A percentile compares a stretch with the other conserved stretches of the same genome.
Conservation (phyloP, 257 asterid genomes). For the Osmanthus fragrans region DNA sequence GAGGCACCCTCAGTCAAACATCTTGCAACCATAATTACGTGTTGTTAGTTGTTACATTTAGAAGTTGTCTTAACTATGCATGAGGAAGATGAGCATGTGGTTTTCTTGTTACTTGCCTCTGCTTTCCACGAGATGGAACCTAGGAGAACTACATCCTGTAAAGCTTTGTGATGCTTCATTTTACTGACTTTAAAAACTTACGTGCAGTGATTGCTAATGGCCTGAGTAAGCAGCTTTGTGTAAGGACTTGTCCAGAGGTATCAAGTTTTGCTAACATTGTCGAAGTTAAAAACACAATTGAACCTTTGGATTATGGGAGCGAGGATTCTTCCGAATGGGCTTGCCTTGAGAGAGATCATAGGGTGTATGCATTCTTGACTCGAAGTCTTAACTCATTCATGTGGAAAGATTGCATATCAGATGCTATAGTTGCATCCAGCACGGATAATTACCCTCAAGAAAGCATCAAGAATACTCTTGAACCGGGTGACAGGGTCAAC, state of each 20-base stretch:
- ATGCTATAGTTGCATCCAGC: slow-evolving; percentile 71
- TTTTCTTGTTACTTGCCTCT: not conserved
- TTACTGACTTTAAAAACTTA: slow-evolving; percentile 9
- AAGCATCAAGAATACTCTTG: slow-evolving; percentile 66
- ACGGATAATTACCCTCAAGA: slow-evolving; percentile 79
- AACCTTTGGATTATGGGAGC: slow-evolving; percentile 27
- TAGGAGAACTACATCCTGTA: not conserved
- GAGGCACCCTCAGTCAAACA: not conserved
- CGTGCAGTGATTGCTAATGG: slow-evolving; percentile 66
- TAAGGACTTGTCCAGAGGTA: slow-evolving; percentile 55
- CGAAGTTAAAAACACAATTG: slow-evolving; percentile 31
- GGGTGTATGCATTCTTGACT: slow-evolving; percentile 54
- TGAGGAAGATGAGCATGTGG: not conserved
- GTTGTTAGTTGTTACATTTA: not conserved
- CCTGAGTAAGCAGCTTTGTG: slow-evolving; percentile 62
- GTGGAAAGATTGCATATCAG: slow-evolving; percentile 48
- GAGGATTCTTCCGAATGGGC: slow-evolving; percentile 37
- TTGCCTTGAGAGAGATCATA: slow-evolving; percentile 49
- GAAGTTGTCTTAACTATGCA: not conserved
- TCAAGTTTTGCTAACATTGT: slow-evolving; percentile 38
- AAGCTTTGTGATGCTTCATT: not conserved
- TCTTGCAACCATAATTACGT: not conserved
- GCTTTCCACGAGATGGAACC: not conserved
- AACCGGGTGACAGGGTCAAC: slow-evolving; percentile 48
- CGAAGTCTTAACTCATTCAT: slow-evolving; percentile 38